phyloP scores from a whole-genome alignment of 192 early-diverging fungal species.

The Rhizophlyctis rosea region DNA sequence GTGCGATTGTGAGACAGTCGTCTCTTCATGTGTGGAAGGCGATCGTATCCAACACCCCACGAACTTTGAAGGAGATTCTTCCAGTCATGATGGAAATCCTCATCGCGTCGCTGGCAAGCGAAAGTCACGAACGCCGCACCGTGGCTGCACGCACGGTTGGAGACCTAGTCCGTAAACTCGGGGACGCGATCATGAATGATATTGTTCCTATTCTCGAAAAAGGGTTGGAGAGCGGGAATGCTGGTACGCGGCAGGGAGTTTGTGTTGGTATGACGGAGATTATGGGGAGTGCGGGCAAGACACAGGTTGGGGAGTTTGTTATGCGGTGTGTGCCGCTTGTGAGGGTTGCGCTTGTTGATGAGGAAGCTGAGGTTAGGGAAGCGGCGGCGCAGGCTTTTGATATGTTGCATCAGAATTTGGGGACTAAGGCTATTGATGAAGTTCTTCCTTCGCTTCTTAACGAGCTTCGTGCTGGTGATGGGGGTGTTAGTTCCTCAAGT shows the following conservation, averaged over 20 bases:
- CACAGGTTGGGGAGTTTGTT: conserved; percentile 79
- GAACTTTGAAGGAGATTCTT: conserved; percentile 93
- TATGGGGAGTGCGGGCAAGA: conserved; percentile 78
- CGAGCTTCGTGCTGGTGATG: conserved; percentile 52
- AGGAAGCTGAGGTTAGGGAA: conserved; percentile 81
- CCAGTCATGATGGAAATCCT: conserved; percentile 89
- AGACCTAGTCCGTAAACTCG: conserved; percentile 92
- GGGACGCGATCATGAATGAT: conserved; percentile 81
- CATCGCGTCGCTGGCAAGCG: conserved; percentile 72
- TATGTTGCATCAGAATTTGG: conserved; percentile 85
- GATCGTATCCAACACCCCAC: conserved; percentile 93
- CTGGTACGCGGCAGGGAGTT: conserved; percentile 82
- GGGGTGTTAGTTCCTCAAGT: conserved; percentile 7
- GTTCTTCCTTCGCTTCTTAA: conserved; percentile 87
- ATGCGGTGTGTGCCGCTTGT: conserved; percentile 82
- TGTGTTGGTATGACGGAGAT: conserved; percentile 92
- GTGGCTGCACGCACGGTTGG: conserved; percentile 89
- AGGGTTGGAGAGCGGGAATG: conserved; percentile 65
- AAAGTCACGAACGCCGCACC: conserved; percentile 73
- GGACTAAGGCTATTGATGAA: conserved; percentile 89
- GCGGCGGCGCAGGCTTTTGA: conserved; percentile 96
- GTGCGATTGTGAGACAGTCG: conserved; percentile 80
- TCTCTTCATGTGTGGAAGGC: conserved; percentile 92
- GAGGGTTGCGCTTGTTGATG: conserved; percentile 79
- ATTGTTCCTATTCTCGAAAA: conserved; percentile 89